These are phyloP conservation scores for Wallacemonas sp. DNA, from an alignment of 208 protist species.

Conservation along the genomic window DNA sequence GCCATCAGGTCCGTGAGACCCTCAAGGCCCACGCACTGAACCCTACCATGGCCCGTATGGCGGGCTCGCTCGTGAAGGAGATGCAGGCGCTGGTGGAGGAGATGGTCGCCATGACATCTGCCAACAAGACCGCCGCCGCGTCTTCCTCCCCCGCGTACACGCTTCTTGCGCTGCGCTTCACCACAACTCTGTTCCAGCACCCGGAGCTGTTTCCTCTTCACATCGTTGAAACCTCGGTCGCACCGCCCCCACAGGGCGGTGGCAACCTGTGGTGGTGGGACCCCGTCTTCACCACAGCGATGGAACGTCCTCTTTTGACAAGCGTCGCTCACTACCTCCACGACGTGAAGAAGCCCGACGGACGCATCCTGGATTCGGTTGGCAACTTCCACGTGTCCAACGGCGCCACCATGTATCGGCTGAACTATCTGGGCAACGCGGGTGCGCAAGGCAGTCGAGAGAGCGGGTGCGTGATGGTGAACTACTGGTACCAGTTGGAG, in stretches of 20 bases:
- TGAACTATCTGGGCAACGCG: slow-evolving; percentile 81
- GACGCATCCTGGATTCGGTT: slow-evolving; percentile 74
- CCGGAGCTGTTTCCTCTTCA: slow-evolving; percentile 3
- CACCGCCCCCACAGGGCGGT: neutral
- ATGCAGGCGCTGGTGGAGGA: neutral
- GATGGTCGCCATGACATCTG: slow-evolving; percentile 12
- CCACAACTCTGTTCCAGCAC: neutral
- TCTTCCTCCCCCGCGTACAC: slow-evolving; percentile 12
- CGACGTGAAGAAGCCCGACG: slow-evolving; percentile 47
- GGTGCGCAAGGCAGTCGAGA: slow-evolving; percentile 63
- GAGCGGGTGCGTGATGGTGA: slow-evolving; percentile 87
- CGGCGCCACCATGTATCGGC: slow-evolving; percentile 71
- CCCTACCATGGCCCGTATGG: neutral
- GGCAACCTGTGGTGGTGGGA: slow-evolving; percentile 58
- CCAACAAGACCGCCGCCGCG: neutral
- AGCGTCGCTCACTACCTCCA: slow-evolving; percentile 75
- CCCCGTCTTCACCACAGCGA: slow-evolving; percentile 42
- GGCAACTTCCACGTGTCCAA: slow-evolving; percentile 90
- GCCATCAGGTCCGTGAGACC: slow-evolving; percentile 14
- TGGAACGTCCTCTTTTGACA: slow-evolving; percentile 64
- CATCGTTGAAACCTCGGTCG: neutral
- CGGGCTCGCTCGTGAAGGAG: neutral
- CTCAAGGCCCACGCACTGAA: neutral
- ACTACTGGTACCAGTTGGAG: slow-evolving; percentile 83
- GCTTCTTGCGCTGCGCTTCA: slow-evolving; percentile 2